Conservation (phyloP, 2,329 filamentous ascomycete species). For the Penicillium hesseltinei region DNA sequence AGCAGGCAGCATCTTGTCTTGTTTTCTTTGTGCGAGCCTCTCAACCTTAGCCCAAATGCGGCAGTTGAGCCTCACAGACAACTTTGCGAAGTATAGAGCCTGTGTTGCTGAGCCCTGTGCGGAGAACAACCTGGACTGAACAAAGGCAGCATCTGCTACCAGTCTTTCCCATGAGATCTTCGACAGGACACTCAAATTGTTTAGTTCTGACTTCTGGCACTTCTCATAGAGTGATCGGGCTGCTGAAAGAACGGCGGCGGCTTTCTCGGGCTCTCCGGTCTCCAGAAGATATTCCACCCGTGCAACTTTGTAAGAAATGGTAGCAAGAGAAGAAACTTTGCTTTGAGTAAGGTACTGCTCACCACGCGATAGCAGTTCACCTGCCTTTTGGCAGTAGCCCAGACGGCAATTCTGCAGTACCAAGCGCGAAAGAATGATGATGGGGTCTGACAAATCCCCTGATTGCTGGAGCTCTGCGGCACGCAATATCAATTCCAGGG, state of each 20-base stretch:
- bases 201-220: constrained; percentile 29
- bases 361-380: constrained; percentile 57
- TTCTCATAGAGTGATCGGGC: constrained; percentile 35
- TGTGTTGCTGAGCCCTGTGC: constrained; percentile 50
- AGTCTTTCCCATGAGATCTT: constrained; percentile 52
- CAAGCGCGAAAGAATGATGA: constrained; percentile 47
- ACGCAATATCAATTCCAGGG: constrained; percentile 51
- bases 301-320: constrained; percentile 63
- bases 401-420: constrained; percentile 58
- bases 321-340: constrained; percentile 45
- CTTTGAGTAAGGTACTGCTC: constrained; percentile 49
- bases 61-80: constrained; percentile 50
- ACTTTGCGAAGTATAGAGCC: constrained; percentile 50
- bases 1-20: constrained; percentile 26
- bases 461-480: constrained; percentile 47
- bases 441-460: constrained; percentile 39
- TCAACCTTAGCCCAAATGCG: constrained; percentile 54
- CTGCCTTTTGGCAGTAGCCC: constrained; percentile 61
- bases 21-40: constrained; percentile 40
- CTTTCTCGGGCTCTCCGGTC: constrained; percentile 64
- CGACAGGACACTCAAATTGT: constrained; percentile 37
- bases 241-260: constrained; percentile 36
- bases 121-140: constrained; percentile 66
- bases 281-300: constrained; percentile 72
- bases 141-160: constrained; percentile 59